Evolutionary conservation across 1,284 basidiomycete species (phyloP), one percentile per base, ranked within the genome.

Genomic region (Ustilago tritici): DNA sequence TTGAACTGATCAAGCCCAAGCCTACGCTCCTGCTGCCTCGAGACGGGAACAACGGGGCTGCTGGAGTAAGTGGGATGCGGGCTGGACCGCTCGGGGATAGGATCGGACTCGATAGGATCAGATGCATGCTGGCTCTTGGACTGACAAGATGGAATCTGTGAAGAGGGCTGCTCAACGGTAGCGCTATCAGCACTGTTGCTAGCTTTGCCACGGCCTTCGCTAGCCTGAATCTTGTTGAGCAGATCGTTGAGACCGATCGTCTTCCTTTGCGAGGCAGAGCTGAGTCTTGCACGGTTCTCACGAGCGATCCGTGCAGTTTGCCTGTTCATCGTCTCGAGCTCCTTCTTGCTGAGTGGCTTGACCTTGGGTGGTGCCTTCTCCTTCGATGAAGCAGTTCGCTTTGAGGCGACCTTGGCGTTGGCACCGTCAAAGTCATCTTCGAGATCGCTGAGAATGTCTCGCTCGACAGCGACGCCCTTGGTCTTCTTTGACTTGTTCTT

Each of bases 311-410:
- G 72, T 4, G 83, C 83, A 1, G 80, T 74, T 50, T 80, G 76
- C 6, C 70, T 60, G 59, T 84, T 76, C 83, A 83, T 84, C 56
- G 61, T 70, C 17, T 82, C 80, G 35, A 77, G 40, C 41, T 83
- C 81, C 59, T 83, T 82, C 38, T 80, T 80, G 61, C 57, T 75
- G 15, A 83, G 76, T 6, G 80, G 80, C 61, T 77, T 72, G 58
- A 71, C 56, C 34, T 71, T 71, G 47, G 69, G 65, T 38, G 54
- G 73, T 5, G 28, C 38, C 34, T 71, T 65, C 12, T 76, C 65
- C 57, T 65, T 65, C n/a, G 56, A 7, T 19, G 56, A 28, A 50
- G 53, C 53, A n/a, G 63, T 53, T 6, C 67, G 67, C 31, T 71
- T 70, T 34, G 64, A 59, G 9, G 68, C 64, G 10, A 34, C 61